Evolutionary conservation across 2,329 filamentous ascomycete genomes (phyloP), one percentile per base, ranked within the genome.

Genomic region (Venturia oleaginea): DNA sequence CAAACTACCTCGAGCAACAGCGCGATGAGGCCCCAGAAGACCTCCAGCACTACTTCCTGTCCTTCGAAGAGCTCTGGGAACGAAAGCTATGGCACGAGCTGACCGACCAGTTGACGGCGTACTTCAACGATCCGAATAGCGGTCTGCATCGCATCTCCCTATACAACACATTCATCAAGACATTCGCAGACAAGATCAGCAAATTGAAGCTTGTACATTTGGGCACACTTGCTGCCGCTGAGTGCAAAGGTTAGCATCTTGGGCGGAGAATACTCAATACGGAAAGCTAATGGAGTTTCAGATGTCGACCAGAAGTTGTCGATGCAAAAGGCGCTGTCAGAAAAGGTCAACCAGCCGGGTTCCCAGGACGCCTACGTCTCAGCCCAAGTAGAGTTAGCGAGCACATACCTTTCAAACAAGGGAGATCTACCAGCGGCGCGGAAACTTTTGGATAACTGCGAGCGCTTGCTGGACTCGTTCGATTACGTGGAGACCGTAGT

Each of bases 21-120:
- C 89, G 92, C 75, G 91, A 96, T 74, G 82, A 87, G 75, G 90
- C 92, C 72, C 90, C 92, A 62, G 90, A 92, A 70, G 90, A 96
- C 76, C 85, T 96, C 63, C 92, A 97, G 79, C 84, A 88, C 72
- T 86, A 90, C 72, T 90, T 97, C 76, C 84, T 99, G 71, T 86
- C 88, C 72, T 96, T 99, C 69, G 94, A 99, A 81, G 92, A 96
- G 75, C 90, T 87, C 74, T 99, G 94, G 94, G 94, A 99, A 82
- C 88, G 93, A 72, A 97, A 97, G 80, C 84, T 99, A 79, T 99
- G 94, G 94, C 94, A 99, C 81, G 92, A 99, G 79, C 88, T 99
- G 70, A 99, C 94, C 42, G 89, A 96, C 73, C 83, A 88, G 63
- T 84, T 99, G 65, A 82, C 96, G 70, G 84, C 90, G 69, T 97